These are phyloP conservation scores for Diaporthe ilicicola DNA, from an alignment of 2,329 filamentous ascomycete species.

Conservation along the genomic window DNA sequence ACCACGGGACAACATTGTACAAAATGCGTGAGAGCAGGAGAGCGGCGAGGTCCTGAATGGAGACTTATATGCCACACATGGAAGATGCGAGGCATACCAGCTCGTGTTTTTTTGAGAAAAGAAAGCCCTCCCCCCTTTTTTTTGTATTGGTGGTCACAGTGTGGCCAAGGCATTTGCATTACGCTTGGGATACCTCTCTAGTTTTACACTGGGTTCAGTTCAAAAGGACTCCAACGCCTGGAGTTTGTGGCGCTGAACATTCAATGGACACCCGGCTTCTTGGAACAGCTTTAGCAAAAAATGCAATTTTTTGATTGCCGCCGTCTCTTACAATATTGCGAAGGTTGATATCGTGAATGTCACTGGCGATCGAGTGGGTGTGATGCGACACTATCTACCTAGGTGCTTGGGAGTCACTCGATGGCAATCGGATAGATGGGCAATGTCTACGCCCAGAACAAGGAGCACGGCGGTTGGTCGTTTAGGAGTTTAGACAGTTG, in stretches of 20 bases:
- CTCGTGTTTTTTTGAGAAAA: background rate
- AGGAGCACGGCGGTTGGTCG: too few species aligned
- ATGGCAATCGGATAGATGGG: too few species aligned
- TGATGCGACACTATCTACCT: too few species aligned
- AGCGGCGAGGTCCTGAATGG: background rate
- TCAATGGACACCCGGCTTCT: constrained; percentile 2
- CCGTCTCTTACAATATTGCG: background rate
- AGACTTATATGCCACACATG: background rate
- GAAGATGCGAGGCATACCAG: background rate
- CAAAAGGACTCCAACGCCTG: background rate
- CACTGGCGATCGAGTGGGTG: too few species aligned
- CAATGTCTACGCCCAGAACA: too few species aligned
- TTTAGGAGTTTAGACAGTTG: too few species aligned
- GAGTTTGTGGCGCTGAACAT: constrained; percentile 14
- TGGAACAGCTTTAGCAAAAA: background rate
- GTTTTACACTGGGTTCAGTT: background rate
- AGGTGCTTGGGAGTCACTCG: too few species aligned
- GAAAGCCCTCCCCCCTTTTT: background rate
- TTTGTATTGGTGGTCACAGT: background rate
- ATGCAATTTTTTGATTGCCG: background rate
- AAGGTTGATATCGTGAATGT: too few species aligned
- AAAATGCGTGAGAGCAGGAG: background rate
- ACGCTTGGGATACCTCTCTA: constrained; percentile 15
- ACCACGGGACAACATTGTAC: background rate
- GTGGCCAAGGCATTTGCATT: constrained; percentile 8